Base-by-base conservation (phyloP, 805 yeast species). In the Hanseniaspora mollemarum region DNA sequence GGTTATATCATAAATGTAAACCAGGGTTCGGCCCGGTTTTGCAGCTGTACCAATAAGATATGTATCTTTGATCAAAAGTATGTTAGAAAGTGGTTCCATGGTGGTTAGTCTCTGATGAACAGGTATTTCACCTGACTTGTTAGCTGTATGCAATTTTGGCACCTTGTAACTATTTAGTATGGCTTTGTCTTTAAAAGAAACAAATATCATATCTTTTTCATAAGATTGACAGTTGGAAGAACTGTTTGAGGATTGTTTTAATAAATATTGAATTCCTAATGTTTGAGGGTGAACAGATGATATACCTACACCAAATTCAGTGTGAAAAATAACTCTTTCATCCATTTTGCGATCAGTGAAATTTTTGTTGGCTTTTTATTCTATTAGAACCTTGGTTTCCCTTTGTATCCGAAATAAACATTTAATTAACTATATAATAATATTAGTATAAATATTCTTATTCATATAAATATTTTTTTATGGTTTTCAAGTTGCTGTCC, bases 1-100 rank as follows among this genome's bases (percentile, higher is more conserved):
- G 9, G 72, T 64, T 46, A 88, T 61, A 58, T 87, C 95, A 97
- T 97, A 90, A 1, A 88, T 64, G 60, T 83, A 83, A 15, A 92
- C 55, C 56, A 80, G 28, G 0, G 51, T 42, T 24, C 33, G 36
- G 12, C 97, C 97, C n/a, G 65, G 55, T 33, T 59, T 58, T 1
- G 66, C 81, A 60, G 53, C 70, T 61, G 49, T 92, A 73, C 54
- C 90, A 87, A 92, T 64, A 36, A 84, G 61, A 73, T 83, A 81
- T 32, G 46, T 51, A 33, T 41, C 40, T 32, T 22, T 55, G 9
- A 64, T 64, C 57, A 68, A 52, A 37, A 51, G 24, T 16, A 51
- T n/a, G 29, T 45, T 45, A 12, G 75, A 66, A 37, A 88, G 65
- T 49, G 77, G 78, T 63, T 86, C 96, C 0, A 96, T 95, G 13